A percentile compares a stretch with the other conserved stretches of the same genome.
Conservation (phyloP, 768 basidiomycete genomes). For the Kwoniella shandongensis region DNA sequence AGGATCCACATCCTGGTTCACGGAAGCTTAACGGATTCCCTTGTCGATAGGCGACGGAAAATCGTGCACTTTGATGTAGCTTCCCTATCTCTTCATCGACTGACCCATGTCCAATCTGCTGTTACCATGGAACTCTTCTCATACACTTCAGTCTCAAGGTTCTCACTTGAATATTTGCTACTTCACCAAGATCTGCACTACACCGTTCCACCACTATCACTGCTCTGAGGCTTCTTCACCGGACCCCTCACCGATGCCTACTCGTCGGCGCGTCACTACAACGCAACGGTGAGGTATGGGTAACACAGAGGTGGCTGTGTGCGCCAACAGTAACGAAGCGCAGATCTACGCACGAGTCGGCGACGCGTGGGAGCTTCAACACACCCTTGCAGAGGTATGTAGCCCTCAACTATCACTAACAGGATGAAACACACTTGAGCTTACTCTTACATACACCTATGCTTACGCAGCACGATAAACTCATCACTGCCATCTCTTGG, state of each 20-base stretch:
- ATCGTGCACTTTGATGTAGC: conserved; percentile 67
- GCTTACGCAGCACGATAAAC: conserved; percentile 80
- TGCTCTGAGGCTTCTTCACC: conserved; percentile 75
- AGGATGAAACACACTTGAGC: not conserved
- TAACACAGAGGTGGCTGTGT: conserved; percentile 81
- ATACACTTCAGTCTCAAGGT: conserved; percentile 85
- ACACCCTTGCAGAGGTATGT: conserved; percentile 79
- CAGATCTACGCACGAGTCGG: conserved; percentile 67
- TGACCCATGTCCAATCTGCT: conserved; percentile 83
- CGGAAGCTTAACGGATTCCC: conserved; percentile 77
- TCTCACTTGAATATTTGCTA: conserved; percentile 86
- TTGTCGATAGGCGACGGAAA: conserved; percentile 68
- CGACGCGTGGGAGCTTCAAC: conserved; percentile 56
- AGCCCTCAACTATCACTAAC: not conserved
- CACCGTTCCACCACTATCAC: conserved; percentile 71
- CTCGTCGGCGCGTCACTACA: conserved; percentile 65
- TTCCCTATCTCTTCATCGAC: conserved; percentile 78
- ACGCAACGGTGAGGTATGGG: conserved; percentile 79
- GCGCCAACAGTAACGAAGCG: conserved; percentile 84
- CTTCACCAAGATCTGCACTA: conserved; percentile 86
- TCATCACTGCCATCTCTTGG: conserved; percentile 98
- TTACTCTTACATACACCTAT: not conserved
- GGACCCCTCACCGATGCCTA: conserved; percentile 64
- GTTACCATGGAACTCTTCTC: conserved; percentile 85
- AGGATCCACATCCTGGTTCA: conserved; percentile 64